A percentile compares a stretch with the other conserved stretches of the same genome.
Evolutionary conservation across 257 asterid species (phyloP).

Genomic region (Solanum medicagineum): DNA sequence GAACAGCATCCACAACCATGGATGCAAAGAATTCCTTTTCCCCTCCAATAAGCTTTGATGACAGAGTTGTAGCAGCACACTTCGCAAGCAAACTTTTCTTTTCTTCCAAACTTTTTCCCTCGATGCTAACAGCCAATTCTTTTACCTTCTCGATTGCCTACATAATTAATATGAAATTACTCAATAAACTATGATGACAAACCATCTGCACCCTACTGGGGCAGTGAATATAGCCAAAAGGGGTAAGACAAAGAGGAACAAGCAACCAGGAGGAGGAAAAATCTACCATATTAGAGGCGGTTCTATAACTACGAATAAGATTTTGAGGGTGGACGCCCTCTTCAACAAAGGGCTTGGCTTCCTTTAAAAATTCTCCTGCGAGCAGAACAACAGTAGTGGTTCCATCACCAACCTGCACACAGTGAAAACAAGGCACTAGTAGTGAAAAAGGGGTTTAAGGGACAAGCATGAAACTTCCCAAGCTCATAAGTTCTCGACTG

Average conservation of each 20-base stretch:
- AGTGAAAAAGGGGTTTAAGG: neutral
- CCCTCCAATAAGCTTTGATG: slow-evolving; percentile 98
- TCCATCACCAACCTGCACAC: slow-evolving; percentile 93
- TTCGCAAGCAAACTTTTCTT: slow-evolving; percentile 79
- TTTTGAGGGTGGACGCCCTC: slow-evolving; percentile 99
- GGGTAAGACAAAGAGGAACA: neutral
- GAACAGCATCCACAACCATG: slow-evolving; percentile 95
- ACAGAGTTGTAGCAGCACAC: slow-evolving; percentile 96
- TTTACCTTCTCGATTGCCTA: slow-evolving; percentile 75
- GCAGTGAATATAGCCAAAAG: neutral
- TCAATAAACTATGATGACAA: neutral
- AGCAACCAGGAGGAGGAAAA: neutral
- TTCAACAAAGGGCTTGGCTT: slow-evolving; percentile 94
- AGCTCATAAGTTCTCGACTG: neutral
- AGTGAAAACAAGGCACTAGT: neutral
- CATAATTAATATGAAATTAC: neutral
- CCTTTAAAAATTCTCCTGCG: slow-evolving; percentile 92
- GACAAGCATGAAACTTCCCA: neutral
- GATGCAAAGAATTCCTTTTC: slow-evolving; percentile 94
- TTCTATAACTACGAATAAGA: slow-evolving; percentile 79
- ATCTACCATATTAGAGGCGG: slow-evolving; percentile 70
- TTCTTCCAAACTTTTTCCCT: slow-evolving; percentile 90
- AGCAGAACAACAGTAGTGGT: slow-evolving; percentile 97
- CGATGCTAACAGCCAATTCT: slow-evolving; percentile 75
- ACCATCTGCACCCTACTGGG: neutral